phyloP scores from a whole-genome alignment of 2,329 filamentous ascomycete species.

The Alternaria novae-zelandiae region DNA sequence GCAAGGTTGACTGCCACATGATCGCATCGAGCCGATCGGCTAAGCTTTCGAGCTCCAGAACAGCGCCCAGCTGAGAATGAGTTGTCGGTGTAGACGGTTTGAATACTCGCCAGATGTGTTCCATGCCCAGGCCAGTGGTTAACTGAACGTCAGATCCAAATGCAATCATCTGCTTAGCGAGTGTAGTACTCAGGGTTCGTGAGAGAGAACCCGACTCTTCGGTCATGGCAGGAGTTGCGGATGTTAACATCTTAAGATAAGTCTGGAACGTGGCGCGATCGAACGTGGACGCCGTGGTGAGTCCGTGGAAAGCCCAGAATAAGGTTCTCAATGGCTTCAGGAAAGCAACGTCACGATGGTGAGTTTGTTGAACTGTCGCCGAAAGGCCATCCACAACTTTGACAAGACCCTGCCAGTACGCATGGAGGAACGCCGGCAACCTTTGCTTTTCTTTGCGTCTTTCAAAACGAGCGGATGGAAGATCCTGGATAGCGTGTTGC shows the following conservation, averaged over 20 bases:
- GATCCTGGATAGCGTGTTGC: slow-evolving; percentile 31
- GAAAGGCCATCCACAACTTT: slow-evolving; percentile 24
- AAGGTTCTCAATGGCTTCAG: slow-evolving; percentile 45
- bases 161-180: slow-evolving; percentile 36
- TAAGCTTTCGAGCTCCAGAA: slow-evolving; percentile 53
- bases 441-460: slow-evolving; percentile 45
- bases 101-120: slow-evolving; percentile 75
- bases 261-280: slow-evolving; percentile 63
- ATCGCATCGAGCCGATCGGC: slow-evolving; percentile 54
- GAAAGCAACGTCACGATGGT: slow-evolving; percentile 17
- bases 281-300: slow-evolving; percentile 52
- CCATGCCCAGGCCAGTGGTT: slow-evolving; percentile 79
- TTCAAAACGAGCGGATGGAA: slow-evolving; percentile 43
- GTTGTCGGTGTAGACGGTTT: slow-evolving; percentile 63
- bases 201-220: slow-evolving; percentile 21
- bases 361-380: slow-evolving; percentile 10
- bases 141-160: slow-evolving; percentile 76
- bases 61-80: slow-evolving; percentile 44
- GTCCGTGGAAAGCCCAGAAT: slow-evolving; percentile 57
- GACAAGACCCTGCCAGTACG: slow-evolving; percentile 29
- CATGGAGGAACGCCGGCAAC: slow-evolving; percentile 38
- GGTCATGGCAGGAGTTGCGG: slow-evolving; percentile 13
- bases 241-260: slow-evolving; percentile 53
- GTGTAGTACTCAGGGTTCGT: slow-evolving; percentile 31
- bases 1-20: slow-evolving; percentile 45